Conservation (phyloP, 257 asterid genomes). For the Cordia subcordata region DNA sequence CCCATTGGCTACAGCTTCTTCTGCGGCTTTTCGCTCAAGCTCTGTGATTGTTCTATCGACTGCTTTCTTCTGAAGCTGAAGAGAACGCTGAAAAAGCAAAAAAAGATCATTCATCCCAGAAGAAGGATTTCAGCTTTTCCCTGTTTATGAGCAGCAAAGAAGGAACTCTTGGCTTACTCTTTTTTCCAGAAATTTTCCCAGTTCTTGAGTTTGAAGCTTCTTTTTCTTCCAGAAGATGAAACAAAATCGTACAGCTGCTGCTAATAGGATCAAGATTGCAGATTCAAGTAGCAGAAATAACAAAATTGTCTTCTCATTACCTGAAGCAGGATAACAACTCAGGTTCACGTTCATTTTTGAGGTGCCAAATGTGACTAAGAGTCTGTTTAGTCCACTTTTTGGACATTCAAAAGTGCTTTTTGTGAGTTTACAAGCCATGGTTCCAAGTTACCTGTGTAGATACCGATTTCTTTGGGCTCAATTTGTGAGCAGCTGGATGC, state of each 20-base stretch:
- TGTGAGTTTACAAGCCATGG: no score
- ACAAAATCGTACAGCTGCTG: constrained; percentile 51
- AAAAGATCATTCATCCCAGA: neutral
- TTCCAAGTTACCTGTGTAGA: constrained; percentile 50
- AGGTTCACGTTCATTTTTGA: neutral
- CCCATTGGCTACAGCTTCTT: constrained; percentile 43
- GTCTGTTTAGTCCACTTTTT: no score
- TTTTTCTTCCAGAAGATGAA: constrained; percentile 77
- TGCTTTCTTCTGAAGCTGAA: constrained; percentile 62
- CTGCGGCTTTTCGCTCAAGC: constrained; percentile 51
- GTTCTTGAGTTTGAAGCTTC: constrained; percentile 63
- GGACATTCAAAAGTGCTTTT: no score
- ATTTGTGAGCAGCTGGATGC: constrained; percentile 71
- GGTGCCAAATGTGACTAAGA: neutral
- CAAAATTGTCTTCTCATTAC: constrained; percentile 53
- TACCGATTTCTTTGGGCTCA: constrained; percentile 32
- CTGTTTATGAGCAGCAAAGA: neutral
- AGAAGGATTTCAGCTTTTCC: no score
- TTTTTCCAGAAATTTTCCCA: constrained; percentile 78
- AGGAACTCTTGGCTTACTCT: constrained; percentile 47
- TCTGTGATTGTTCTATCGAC: constrained; percentile 65
- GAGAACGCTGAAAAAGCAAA: constrained; percentile 51
- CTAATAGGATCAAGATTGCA: constrained; percentile 45
- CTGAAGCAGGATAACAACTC: constrained; percentile 29
- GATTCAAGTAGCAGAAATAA: constrained; percentile 70